Conservation (phyloP, 1,284 basidiomycete genomes). For the Ustilago curta region DNA sequence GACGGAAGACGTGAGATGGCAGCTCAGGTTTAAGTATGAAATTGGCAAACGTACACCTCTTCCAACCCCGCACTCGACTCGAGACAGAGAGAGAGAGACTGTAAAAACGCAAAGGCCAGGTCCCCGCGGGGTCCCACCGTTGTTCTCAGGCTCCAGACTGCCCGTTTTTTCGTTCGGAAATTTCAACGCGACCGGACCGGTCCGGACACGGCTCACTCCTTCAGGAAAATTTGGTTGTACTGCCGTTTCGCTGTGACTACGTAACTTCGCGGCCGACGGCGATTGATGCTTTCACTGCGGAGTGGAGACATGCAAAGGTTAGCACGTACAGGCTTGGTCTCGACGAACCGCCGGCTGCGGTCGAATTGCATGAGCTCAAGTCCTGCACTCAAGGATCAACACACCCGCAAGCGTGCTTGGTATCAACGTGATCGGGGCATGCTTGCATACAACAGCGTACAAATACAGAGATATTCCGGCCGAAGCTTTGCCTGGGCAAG, state of each 20-base stretch:
- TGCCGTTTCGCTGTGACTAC: not conserved
- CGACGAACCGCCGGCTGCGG: too few species aligned
- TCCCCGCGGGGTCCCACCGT: constrained; percentile 31
- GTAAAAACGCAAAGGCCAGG: not conserved
- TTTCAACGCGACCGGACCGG: constrained; percentile 18
- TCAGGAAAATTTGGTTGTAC: constrained; percentile 1
- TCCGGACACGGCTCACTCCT: constrained; percentile 20
- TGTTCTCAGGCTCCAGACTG: constrained; percentile 1
- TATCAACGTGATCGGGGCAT: not conserved
- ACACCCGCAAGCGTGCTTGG: not conserved
- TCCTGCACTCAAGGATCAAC: too few species aligned
- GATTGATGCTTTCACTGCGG: too few species aligned
- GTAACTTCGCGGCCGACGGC: too few species aligned
- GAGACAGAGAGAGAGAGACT: too few species aligned
- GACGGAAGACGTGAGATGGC: not conserved
- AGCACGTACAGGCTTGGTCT: too few species aligned
- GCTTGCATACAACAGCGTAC: not conserved
- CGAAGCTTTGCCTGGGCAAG: not conserved
- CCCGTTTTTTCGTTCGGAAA: not conserved
- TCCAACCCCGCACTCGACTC: not conserved
- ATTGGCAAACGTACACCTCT: too few species aligned
- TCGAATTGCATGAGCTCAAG: too few species aligned
- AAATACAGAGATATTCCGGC: constrained; percentile 7
- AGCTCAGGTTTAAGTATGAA: not conserved
- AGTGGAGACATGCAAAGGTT: too few species aligned